A percentile compares a stretch with the other conserved stretches of the same genome.
Conservation (phyloP, 305 asterid genomes). For the Coffea humblotiana region DNA sequence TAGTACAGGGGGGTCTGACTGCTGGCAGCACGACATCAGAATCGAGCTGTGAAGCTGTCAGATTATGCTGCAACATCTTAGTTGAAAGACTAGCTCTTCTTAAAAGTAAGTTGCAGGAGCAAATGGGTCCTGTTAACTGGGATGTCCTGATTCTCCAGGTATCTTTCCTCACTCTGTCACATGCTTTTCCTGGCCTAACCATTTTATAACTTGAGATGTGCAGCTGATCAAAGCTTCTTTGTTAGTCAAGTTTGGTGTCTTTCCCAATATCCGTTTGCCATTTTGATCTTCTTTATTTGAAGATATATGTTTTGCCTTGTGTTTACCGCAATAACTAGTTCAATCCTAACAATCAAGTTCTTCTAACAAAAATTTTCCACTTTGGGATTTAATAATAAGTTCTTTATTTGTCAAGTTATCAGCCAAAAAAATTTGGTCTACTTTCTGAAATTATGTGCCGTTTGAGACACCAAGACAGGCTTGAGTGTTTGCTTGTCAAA, state of each 20-base stretch:
- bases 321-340: not conserved
- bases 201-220: not conserved
- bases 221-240: not conserved
- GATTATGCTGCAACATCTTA: conserved; percentile 62
- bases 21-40: conserved; percentile 86
- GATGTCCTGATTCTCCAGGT: conserved; percentile 60
- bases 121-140: conserved; percentile 58
- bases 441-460: too few relatives aligned
- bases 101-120: conserved; percentile 45
- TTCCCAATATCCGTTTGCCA: not conserved
- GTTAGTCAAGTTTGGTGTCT: not conserved
- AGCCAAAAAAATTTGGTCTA: not conserved
- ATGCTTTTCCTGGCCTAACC: not conserved
- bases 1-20: conserved; percentile 75
- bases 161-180: not conserved
- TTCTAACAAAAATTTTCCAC: not conserved
- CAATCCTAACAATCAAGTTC: not conserved
- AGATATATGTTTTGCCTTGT: not conserved
- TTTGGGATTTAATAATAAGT: not conserved
- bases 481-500: too few relatives aligned
- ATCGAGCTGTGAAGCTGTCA: conserved; percentile 78
- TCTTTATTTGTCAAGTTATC: not conserved
- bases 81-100: conserved; percentile 52
- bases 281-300: not conserved
- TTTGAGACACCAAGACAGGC: too few relatives aligned